Evolutionary conservation across 345 rosid genomes (phyloP), one percentile per base, ranked within the genome.

Genomic region (Aegle marmelos): DNA sequence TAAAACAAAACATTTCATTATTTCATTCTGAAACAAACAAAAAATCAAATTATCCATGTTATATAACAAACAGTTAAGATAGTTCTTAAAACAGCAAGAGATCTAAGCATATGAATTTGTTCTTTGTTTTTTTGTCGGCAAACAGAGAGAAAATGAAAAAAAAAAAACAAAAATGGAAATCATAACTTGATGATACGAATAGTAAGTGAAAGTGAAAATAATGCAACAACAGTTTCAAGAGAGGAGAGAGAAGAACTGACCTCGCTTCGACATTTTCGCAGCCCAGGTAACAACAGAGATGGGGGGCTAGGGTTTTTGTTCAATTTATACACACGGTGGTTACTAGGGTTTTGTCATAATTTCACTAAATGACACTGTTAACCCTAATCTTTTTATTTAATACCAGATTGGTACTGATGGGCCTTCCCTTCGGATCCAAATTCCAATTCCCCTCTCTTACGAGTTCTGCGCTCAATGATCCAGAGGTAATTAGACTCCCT

Each of bases 201-300:
- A 65, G 25, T 5, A 14, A 28, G 16, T 16, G 24, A 31, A 4
- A 53, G 16, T 53, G 25, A 5, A 22, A 28, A 24, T 5, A 60
- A 50, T 0, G 48, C 2, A 68, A 30, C 7, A 1, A 30, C 25
- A 1, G 0, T 10, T 8, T 1, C 7, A 21, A 21, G 5, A 48
- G 19, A 57, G 17, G 56, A 39, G 10, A 9, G 57, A 54, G 72
- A 27, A 2, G 14, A 30, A 11, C 76, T 59, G 21, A 91, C 97
- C 96, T 91, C 98, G 92, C 90, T 94, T 94, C 91, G 97, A 94
- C 98, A 94, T 92, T 60, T 86, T 89, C 25, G 89, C 89, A 57
- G 88, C 91, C 64, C 68, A 73, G 75, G n/a, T 50, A 63, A 56
- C 64, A 76, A 1, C 61, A 25, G 72, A n/a, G 68, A 10, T 0